These are phyloP conservation scores for Fomitopsis schrenkii DNA, from an alignment of 1,284 basidiomycete genomes.

Conservation along the genomic window DNA sequence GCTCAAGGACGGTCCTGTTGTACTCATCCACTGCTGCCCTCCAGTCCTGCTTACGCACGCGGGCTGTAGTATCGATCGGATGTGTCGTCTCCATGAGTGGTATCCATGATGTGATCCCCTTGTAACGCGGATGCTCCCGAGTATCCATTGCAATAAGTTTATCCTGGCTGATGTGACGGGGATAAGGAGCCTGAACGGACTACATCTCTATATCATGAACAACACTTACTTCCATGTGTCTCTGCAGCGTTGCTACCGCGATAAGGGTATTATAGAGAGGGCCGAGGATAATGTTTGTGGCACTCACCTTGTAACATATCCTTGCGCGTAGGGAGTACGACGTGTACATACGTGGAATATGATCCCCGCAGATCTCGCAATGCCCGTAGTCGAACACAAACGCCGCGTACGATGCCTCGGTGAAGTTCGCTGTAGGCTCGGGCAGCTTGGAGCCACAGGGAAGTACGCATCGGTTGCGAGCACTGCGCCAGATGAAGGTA, in stretches of 20 bases:
- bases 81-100: constrained; percentile 7
- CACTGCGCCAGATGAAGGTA: constrained; percentile 46
- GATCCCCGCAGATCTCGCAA: constrained; percentile 49
- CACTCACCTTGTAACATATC: constrained; percentile 18
- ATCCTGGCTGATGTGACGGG: neutral
- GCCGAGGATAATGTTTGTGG: neutral
- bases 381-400: constrained; percentile 54
- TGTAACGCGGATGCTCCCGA: constrained; percentile 3
- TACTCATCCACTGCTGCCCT: constrained; percentile 18
- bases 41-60: constrained; percentile 15
- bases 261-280: neutral
- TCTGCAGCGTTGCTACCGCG: neutral
- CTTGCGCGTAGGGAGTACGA: constrained; percentile 20
- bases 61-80: neutral
- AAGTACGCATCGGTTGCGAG: constrained; percentile 27
- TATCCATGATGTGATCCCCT: constrained; percentile 12
- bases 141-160: neutral
- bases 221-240: neutral
- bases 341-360: constrained; percentile 12
- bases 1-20: constrained; percentile 15
- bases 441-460: constrained; percentile 35
- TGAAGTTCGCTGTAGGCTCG: constrained; percentile 36
- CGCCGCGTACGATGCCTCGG: constrained; percentile 48
- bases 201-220: neutral
- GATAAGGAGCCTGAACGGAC: neutral